Base-by-base conservation (phyloP, 1,284 basidiomycete species). In the Acaromyces ingoldii region DNA sequence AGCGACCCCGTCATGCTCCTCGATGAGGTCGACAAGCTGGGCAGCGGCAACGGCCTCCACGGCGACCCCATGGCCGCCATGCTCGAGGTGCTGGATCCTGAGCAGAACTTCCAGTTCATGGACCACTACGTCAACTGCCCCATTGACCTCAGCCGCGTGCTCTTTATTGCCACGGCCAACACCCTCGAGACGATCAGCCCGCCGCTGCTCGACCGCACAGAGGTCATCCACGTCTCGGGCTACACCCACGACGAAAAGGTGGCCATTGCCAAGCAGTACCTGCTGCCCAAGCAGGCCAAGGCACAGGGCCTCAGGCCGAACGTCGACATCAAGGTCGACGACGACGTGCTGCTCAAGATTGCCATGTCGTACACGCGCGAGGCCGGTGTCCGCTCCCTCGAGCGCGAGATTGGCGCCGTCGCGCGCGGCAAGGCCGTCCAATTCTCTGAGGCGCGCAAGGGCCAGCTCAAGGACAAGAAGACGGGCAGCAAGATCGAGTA, bases 331-430 rank as follows among this genome's bases (percentile, higher is more conserved):
- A 72, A 78, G 15, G 78, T 88, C 33, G 82, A 82, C 0, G 86
- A 91, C 53, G 81, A 83, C 2, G 84, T 86, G 0, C 74, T 92
- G 30, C 77, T 85, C 57, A 81, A 83, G 49, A 81, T 91, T 47
- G 85, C 86, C 28, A 87, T 84, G 11, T 78, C 82, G 24, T 91
- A 91, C 70, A 91, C 89, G 1, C 81, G 85, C 9, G 88, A 95
- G 76, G 91, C 91, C 0, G 91, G 92, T 26, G 91, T 96, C n/a
- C 83, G 91, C 26, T 85, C 84, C 25, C 81, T 96, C 10, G 91
- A 96, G 72, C 82, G 92, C 4, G 84, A 88, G 10, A 85, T 96
- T 41, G 90, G 88, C 7, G 83, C 85, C 17, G 83, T 96, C 17
- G 87, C 88, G 29, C 79, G 92, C 19, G 85, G 82, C 60, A 75